Base-by-base conservation (phyloP, 495 filamentous ascomycete species). In the Hypoxylon crocopeplum region DNA sequence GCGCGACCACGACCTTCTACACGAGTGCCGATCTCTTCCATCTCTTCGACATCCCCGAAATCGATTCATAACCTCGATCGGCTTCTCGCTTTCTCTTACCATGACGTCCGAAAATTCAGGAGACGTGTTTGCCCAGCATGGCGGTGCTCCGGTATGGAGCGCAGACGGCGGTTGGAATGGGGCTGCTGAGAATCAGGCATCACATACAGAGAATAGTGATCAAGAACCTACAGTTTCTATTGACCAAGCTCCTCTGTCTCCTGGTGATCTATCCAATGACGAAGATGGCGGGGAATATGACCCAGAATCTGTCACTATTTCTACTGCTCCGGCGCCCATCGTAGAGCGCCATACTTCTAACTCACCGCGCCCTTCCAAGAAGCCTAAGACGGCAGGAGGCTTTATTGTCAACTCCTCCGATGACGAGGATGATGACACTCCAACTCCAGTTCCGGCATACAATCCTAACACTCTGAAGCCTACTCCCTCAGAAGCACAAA, bases 331-430 rank as follows among this genome's bases (percentile, higher is more conserved):
- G 19, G 71, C 72, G 41, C 54, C 59, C 33, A 54, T 50, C 16
- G 69, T 70, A 55, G 62, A 70, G 30, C 56, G 57, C 12, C 66
- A 63, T 32, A 55, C 64, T 44, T 62, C 59, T 37, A 65, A 70
- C 46, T 68, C 71, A 29, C 71, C 71, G 30, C 69, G 66, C 30
- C 72, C 67, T 5, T 48, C 70, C 0, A 75, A 78, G 66, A 88
- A 87, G 76, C 81, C 86, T 49, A 86, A 85, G 71, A 91, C 84
- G 32, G 86, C 86, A 59, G 89, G 88, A 63, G 91, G 90, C 57
- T 93, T 93, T 80, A 79, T 91, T 69, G 85, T 87, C 62, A 89
- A 90, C 75, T 88, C 90, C 68, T 86, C 85, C 38, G 86, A 78
- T 54, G 78, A 79, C 54, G 82, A 84, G 67, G 79, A 77, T 59